phyloP scores from a whole-genome alignment of 345 rosid genomes.

The Heritiera littoralis region DNA sequence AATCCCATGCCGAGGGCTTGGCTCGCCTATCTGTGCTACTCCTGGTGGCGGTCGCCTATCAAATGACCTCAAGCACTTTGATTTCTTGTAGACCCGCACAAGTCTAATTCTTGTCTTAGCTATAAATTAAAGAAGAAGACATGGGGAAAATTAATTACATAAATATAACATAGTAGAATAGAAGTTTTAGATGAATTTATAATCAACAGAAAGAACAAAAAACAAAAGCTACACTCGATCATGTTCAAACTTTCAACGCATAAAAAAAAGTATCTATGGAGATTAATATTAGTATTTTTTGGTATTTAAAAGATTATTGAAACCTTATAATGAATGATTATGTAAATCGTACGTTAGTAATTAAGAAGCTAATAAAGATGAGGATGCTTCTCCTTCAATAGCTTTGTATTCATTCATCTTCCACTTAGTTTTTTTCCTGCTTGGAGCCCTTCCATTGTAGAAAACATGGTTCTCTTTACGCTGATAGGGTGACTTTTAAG shows the following conservation, averaged over 20 bases:
- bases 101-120: slow-evolving; percentile 45
- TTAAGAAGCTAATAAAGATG: background rate
- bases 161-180: background rate
- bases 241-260: too few relatives aligned
- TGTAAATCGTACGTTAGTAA: background rate
- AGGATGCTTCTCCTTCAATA: too few relatives aligned
- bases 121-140: slow-evolving; percentile 7
- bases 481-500: too few relatives aligned
- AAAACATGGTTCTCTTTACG: too few relatives aligned
- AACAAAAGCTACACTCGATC: background rate
- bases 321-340: background rate
- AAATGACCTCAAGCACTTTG: slow-evolving; percentile 40
- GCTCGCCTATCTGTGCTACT: background rate
- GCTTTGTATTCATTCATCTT: too few relatives aligned
- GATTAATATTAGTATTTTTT: too few relatives aligned
- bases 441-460: too few relatives aligned
- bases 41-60: slow-evolving; percentile 43
- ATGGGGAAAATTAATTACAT: background rate
- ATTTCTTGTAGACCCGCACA: slow-evolving; percentile 49
- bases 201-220: background rate
- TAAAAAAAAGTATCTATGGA: too few relatives aligned
- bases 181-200: background rate
- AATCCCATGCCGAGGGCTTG: background rate
- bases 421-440: too few relatives aligned
- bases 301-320: too few relatives aligned